Percentiles rank a stretch among this genome's conserved stretches.
These are phyloP conservation scores for Physcomitrium patens DNA, from an alignment of 225 moss, liverwort and hornwort genomes.

Conservation along the genomic window DNA sequence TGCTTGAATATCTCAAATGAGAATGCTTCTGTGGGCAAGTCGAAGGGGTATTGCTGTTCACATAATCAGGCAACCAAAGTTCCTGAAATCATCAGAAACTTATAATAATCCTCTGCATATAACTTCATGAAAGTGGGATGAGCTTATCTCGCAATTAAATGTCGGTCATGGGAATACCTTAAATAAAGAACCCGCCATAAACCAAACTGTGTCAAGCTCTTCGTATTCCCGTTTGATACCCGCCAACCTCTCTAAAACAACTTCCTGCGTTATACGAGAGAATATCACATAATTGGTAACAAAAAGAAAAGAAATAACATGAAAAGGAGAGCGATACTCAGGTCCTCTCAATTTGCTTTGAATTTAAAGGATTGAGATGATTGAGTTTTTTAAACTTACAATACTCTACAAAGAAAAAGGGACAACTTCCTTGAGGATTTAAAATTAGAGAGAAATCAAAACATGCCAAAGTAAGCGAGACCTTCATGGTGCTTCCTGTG, in stretches of 20 bases:
- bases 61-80: conserved; percentile 20
- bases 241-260: conserved; percentile 87
- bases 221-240: conserved; percentile 97
- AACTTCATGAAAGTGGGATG: not conserved
- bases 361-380: not conserved
- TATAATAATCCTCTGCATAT: conserved; percentile 19
- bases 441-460: conserved; percentile 16
- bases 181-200: conserved; percentile 99
- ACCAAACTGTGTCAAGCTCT: conserved; percentile 99
- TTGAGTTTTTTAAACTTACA: not conserved
- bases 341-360: not conserved
- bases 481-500: conserved; percentile 95
- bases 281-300: conserved; percentile 13
- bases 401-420: not conserved
- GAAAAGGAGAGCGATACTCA: not conserved
- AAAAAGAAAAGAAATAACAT: conserved; percentile 5
- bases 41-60: conserved; percentile 97
- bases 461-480: conserved; percentile 31
- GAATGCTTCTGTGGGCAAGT: conserved; percentile 97
- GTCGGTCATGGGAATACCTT: conserved; percentile 61
- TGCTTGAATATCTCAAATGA: conserved; percentile 99
- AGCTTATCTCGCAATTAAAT: conserved; percentile 13
- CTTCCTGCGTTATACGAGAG: conserved; percentile 60
- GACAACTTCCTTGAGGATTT: not conserved
- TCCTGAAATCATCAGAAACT: conserved; percentile 24